phyloP scores from a whole-genome alignment of 2,329 filamentous ascomycete genomes.

The Neopestalotiopsis sp. region DNA sequence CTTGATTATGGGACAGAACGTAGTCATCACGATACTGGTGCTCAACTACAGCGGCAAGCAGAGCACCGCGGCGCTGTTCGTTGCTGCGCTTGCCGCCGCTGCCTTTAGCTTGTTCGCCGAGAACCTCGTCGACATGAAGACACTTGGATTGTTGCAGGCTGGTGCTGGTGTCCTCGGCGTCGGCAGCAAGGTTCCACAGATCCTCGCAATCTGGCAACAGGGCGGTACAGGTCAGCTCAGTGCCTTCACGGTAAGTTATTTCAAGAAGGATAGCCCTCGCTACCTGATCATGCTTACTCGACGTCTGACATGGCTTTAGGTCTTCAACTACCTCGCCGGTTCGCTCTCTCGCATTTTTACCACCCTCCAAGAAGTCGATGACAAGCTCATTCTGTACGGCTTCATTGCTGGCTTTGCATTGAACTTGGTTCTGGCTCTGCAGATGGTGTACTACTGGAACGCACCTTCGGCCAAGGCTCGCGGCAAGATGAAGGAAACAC shows the following conservation, averaged over 20 bases:
- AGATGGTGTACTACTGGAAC: slow-evolving; percentile 99
- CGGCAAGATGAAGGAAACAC: slow-evolving; percentile 44
- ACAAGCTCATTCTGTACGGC: slow-evolving; percentile 93
- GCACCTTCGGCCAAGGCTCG: slow-evolving; percentile 51
- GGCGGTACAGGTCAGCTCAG: slow-evolving; percentile 94
- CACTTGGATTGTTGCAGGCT: slow-evolving; percentile 78
- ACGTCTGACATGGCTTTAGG: slow-evolving; percentile 54
- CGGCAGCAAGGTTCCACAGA: slow-evolving; percentile 93
- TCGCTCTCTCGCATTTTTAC: slow-evolving; percentile 96
- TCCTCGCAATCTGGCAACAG: slow-evolving; percentile 81
- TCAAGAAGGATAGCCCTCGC: not conserved
- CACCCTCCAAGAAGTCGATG: slow-evolving; percentile 94
- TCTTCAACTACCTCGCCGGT: slow-evolving; percentile 96
- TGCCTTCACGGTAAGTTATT: slow-evolving; percentile 82
- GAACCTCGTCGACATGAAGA: slow-evolving; percentile 66
- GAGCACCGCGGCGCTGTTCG: slow-evolving; percentile 74
- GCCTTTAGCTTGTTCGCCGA: slow-evolving; percentile 74
- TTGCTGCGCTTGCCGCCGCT: slow-evolving; percentile 74
- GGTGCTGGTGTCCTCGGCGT: slow-evolving; percentile 83
- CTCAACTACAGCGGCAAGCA: slow-evolving; percentile 78
- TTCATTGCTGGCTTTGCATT: slow-evolving; percentile 91
- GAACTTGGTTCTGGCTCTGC: slow-evolving; percentile 82
- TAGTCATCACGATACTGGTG: slow-evolving; percentile 85
- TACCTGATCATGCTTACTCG: not conserved
- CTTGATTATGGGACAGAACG: slow-evolving; percentile 89